These are phyloP conservation scores for Fusarium tjaetaba DNA, from an alignment of 2,329 filamentous ascomycete species.

Conservation along the genomic window DNA sequence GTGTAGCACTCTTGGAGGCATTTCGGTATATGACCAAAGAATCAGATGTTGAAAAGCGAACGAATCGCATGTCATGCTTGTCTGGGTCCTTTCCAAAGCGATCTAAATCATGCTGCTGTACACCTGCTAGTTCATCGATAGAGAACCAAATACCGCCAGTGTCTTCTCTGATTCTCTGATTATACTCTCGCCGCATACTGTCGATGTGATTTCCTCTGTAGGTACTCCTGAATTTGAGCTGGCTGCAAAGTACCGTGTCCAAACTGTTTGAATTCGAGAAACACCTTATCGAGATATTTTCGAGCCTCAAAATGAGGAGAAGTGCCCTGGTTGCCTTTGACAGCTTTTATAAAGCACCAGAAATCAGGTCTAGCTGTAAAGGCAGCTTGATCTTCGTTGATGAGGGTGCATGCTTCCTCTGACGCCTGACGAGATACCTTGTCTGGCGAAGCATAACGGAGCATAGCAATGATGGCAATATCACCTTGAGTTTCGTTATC, in stretches of 20 bases:
- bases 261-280: background rate
- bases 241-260: background rate
- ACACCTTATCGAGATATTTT: background rate
- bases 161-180: background rate
- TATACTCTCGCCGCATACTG: background rate
- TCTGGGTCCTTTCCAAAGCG: background rate
- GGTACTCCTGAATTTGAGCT: background rate
- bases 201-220: background rate
- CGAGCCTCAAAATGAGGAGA: background rate
- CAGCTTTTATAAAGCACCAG: background rate
- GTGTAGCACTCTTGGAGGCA: rapidly evolving
- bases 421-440: background rate
- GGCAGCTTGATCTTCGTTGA: background rate
- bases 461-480: background rate
- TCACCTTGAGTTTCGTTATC: background rate
- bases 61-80: background rate
- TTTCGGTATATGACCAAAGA: background rate
- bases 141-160: background rate
- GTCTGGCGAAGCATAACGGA: background rate
- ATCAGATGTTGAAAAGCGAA: background rate
- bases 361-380: background rate
- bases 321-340: too few relatives aligned
- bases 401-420: background rate
- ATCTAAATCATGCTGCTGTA: background rate
- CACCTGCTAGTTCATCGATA: rapidly evolving